phyloP scores from a whole-genome alignment of 306 rosid genomes.

The Mimosa bimucronata region DNA sequence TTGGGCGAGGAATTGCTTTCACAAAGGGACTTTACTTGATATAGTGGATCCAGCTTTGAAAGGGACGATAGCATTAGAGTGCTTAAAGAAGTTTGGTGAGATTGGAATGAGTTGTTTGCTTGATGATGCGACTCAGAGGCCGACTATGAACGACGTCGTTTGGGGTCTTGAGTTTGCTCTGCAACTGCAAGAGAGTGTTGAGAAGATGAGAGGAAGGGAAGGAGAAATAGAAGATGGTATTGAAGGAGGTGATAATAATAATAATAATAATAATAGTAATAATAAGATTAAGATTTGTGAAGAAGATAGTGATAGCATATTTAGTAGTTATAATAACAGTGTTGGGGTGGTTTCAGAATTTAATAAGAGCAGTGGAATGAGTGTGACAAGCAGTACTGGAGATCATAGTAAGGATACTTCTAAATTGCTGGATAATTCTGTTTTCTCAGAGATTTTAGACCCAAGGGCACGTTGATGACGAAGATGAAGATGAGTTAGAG shows the following conservation, averaged over 20 bases:
- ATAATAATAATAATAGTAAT: background rate
- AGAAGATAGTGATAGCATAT: background rate
- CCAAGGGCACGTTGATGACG: background rate
- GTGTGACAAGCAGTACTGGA: background rate
- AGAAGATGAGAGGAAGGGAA: slow-evolving; percentile 9
- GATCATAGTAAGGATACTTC: background rate
- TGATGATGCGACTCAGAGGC: slow-evolving; percentile 56
- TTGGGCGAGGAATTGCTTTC: slow-evolving; percentile 49
- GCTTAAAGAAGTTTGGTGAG: slow-evolving; percentile 51
- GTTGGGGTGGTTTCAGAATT: background rate
- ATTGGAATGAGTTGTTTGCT: slow-evolving; percentile 50
- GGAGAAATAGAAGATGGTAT: background rate
- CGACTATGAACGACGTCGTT: slow-evolving; percentile 69
- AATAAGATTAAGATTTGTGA: background rate
- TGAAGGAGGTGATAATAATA: background rate
- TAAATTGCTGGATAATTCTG: background rate
- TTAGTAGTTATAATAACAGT: background rate
- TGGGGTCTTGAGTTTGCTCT: slow-evolving; percentile 58
- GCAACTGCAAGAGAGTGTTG: slow-evolving; percentile 63
- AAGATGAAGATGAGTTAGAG: background rate
- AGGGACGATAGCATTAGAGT: slow-evolving; percentile 32
- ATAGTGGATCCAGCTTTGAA: slow-evolving; percentile 55
- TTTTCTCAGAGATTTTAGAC: slow-evolving; percentile 18
- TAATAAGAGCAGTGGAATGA: slow-evolving; percentile 1
- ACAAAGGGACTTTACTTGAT: slow-evolving; percentile 26